Evolutionary conservation across 1,139 yeast genomes (phyloP).

Genomic region (Debaryomycetaceae sp.): DNA sequence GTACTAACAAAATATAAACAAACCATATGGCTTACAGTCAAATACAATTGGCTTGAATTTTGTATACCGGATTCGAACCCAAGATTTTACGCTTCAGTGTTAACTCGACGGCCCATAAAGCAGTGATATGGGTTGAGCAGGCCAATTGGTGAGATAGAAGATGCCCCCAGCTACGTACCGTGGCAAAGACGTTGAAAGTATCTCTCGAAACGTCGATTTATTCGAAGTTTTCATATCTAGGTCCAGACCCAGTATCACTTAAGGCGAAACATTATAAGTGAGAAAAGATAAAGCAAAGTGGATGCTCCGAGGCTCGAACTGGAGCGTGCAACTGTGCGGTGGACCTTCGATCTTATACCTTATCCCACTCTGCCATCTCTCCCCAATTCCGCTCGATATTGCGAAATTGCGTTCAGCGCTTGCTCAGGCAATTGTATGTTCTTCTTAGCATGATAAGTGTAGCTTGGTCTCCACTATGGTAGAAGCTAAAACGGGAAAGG

Average conservation of each 20-base stretch:
- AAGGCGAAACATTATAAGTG: neutral
- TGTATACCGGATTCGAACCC: slow-evolving; percentile 1
- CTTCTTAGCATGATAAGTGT: no score
- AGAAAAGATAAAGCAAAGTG: slow-evolving; percentile 1
- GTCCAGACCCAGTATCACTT: neutral
- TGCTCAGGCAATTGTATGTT: no score
- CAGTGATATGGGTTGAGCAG: neutral
- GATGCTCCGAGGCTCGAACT: slow-evolving; percentile 76
- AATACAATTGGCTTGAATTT: neutral
- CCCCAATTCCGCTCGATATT: slow-evolving; percentile 14
- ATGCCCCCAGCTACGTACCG: neutral
- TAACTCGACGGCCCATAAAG: neutral
- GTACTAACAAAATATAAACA: neutral
- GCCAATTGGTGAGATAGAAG: neutral
- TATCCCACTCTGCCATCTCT: slow-evolving; percentile 57
- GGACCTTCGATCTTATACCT: slow-evolving; percentile 56
- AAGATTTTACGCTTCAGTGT: neutral
- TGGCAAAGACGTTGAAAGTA: neutral
- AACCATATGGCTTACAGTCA: neutral
- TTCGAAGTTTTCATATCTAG: neutral
- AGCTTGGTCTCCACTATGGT: no score
- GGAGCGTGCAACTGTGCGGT: slow-evolving; percentile 66
- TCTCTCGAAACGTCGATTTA: neutral
- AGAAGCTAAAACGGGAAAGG: no score
- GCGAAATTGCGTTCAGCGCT: no score